Evolutionary conservation across 148 eudicot species (phyloP), one percentile per base, ranked within the genome.

Genomic region (Dysphania ambrosioides): DNA sequence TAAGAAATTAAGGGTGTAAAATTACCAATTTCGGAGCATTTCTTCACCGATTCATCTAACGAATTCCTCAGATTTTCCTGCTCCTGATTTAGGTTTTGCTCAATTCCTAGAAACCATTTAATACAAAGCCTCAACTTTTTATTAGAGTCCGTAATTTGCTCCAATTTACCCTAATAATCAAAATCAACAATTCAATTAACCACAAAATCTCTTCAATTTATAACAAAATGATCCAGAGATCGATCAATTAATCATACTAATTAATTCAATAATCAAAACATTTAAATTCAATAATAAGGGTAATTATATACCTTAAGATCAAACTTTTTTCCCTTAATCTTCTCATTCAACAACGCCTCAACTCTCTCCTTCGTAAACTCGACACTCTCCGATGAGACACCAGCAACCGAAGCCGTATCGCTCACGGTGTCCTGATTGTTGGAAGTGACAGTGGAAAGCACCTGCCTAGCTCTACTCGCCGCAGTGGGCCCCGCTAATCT

Each of bases 261-360:
- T n/a, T n/a, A n/a, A n/a, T n/a, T n/a, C n/a, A n/a, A n/a, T n/a
- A 36, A 19, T 0, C 1, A 27, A 23, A 32, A 13, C 40, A 53
- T 1, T 18, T 0, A 55, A 55, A n/a, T 26, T 11, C 38, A 47
- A 42, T n/a, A 18, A 15, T 42, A 1, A 7, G 19, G 62, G n/a
- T n/a, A n/a, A 60, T 32, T 13, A 1, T 1, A 32, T 1, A 88
- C 96, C 92, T 88, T 90, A 65, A 80, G 70, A 62, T 90, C 96
- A 21, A 82, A 88, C 73, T 81, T 85, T 72, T 85, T 87, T 8
- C 84, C 90, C 79, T 86, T 93, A 63, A 86, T 75, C 75, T 82
- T 93, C 84, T 93, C 97, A 77, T 86, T 86, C 74, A 93, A 74
- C 65, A 93, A 69, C 8, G 89, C 89, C 59, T 88, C 97, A 24